These are phyloP conservation scores for Acanthamoeba rhysodes DNA, from an alignment of 208 protist genomes.

Conservation along the genomic window DNA sequence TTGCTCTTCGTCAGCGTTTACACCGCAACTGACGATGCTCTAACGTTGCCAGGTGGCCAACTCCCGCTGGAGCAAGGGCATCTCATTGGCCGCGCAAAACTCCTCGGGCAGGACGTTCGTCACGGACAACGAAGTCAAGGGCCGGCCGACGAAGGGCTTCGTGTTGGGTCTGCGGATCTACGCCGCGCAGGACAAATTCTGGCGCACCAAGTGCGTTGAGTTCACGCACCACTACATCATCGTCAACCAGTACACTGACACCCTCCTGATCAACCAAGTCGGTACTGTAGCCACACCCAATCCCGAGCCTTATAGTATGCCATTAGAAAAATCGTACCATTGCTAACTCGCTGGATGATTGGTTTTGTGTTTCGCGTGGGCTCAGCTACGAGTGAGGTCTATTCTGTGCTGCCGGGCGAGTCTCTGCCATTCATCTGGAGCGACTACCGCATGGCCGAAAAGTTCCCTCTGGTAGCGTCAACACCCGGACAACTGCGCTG, in stretches of 20 bases:
- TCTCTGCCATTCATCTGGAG: constrained; percentile 65
- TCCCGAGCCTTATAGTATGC: neutral
- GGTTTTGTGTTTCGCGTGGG: neutral
- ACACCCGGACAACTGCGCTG: neutral
- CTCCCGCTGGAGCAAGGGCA: constrained; percentile 69
- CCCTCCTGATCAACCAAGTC: constrained; percentile 56
- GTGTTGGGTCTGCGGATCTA: constrained; percentile 60
- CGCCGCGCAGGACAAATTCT: constrained; percentile 72
- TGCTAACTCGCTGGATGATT: neutral
- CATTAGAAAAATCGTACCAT: neutral
- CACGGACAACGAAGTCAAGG: constrained; percentile 20
- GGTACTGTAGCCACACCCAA: neutral
- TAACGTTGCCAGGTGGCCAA: constrained; percentile 21
- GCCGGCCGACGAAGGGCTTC: constrained; percentile 59
- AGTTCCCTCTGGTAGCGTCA: neutral
- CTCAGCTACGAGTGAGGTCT: constrained; percentile 56
- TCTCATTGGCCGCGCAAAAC: constrained; percentile 51
- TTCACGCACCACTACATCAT: constrained; percentile 71
- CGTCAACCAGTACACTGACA: constrained; percentile 68
- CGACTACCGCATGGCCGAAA: constrained; percentile 45
- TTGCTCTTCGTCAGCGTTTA: neutral
- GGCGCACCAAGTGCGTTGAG: constrained; percentile 69
- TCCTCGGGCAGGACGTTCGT: neutral
- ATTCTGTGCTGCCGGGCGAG: constrained; percentile 50
- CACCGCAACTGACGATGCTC: neutral